Evolutionary conservation across 441 rosid species (phyloP), one percentile per base, ranked within the genome.

Genomic region (Biscutella auriculata): DNA sequence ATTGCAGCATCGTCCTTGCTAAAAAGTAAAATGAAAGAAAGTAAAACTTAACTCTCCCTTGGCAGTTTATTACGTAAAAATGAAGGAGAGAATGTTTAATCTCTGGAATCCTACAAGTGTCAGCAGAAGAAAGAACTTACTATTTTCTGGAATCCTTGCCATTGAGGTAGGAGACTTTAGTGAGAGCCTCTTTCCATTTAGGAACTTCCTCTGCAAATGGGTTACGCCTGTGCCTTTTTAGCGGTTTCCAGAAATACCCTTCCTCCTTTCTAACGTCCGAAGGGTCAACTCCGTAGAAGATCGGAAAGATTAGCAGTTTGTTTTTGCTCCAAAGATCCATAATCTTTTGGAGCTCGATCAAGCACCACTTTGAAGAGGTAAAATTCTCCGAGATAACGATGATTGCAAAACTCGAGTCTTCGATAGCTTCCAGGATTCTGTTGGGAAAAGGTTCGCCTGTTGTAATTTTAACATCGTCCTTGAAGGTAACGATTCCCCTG

Each of bases 161-260:
- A 36, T 36, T 49, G 66, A 61, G 34, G 64, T 59, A 27, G 73
- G 80, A 16, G 16, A 72, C 66, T 59, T 28, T 65, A 5, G 1
- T 5, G 72, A 73, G 55, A 44, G 82, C 80, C 13, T n/a, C 14
- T 53, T 69, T 70, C 85, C 82, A 80, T 15, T 5, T 16, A 3
- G 0, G 3, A 12, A 67, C 76, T 69, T 6, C 8, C 0, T 61
- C 29, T 30, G 17, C 33, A 9, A 55, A 70, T 45, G 16, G 16
- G 16, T 56, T 54, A 8, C 43, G 28, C 14, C 21, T 13, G 16
- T 34, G 25, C 13, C 11, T n/a, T 26, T 36, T 1, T 9, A 73
- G 58, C 42, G 41, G 41, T 36, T 36, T 13, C 41, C 16, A 36
- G 35, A 65, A 73, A 3, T 43, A 51, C 0, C 77, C 72, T 9